Evolutionary conservation across 768 basidiomycete species (phyloP).

Genomic region (Russula sp.): DNA sequence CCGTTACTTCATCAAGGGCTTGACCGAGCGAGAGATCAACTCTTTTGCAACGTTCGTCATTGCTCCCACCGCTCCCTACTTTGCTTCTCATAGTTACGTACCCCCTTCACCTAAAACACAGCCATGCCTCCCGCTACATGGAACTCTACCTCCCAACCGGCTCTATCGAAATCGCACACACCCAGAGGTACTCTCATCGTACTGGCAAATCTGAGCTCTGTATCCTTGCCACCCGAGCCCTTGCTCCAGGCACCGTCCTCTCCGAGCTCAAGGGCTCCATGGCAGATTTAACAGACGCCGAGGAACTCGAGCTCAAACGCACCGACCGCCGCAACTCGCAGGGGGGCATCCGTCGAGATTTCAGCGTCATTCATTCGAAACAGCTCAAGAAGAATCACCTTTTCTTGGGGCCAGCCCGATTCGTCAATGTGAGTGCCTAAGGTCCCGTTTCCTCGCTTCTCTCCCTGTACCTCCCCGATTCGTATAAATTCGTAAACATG

Average conservation of each 20-base stretch:
- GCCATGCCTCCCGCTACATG: constrained; percentile 85
- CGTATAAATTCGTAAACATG: constrained; percentile 17
- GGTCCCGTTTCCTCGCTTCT: constrained; percentile 11
- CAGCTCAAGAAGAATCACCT: constrained; percentile 91
- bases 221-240: constrained; percentile 71
- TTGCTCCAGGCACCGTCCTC: constrained; percentile 65
- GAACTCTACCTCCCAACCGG: constrained; percentile 81
- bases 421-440: constrained; percentile 70
- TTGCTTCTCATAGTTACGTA: constrained; percentile 26
- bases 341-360: constrained; percentile 66
- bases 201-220: constrained; percentile 89
- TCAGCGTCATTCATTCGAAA: constrained; percentile 87
- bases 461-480: constrained; percentile 11
- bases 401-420: constrained; percentile 86
- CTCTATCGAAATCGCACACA: constrained; percentile 83
- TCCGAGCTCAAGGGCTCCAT: constrained; percentile 87
- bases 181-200: constrained; percentile 77
- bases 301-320: constrained; percentile 80
- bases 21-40: constrained; percentile 81
- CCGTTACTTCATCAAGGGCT: constrained; percentile 68
- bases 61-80: constrained; percentile 21
- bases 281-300: constrained; percentile 81
- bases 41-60: constrained; percentile 83
- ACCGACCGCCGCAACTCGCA: constrained; percentile 64
- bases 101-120: constrained; percentile 32